Base-by-base conservation (phyloP, 225 moss, liverwort and hornwort genomes). In the Bryoerythrophyllum caledonicum region DNA sequence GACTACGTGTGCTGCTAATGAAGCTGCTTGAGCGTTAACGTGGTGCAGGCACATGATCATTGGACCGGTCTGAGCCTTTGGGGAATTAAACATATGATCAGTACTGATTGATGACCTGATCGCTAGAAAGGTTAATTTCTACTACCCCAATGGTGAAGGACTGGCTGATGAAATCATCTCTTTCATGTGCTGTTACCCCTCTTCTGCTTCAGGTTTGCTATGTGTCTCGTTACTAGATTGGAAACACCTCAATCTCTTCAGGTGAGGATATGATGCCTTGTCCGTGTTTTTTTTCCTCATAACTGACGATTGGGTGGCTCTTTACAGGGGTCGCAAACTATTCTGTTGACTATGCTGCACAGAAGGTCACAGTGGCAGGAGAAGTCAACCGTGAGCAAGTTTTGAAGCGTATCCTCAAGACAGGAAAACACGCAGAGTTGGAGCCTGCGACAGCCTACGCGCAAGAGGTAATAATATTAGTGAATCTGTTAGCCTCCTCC, bases 361-460 rank as follows among this genome's bases (percentile, higher is more conserved):
- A 84, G 70, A 81, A 44, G 77, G 81, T 81, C 52, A 81, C 48
- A 15, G 80, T 84, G 26, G 49, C 60, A 0, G 84, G 84, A 40
- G 65, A 74, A 19, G 74, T 84, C 15, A 65, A 60, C 17, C 70
- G 77, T 19, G 84, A 81, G 63, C 17, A 71, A 53, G 84, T 81
- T 23, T 74, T 77, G 17, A 65, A 67, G 77, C 70, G 81, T 21
- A 69, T 81, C 27, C 10, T 46, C 52, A 84, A 63, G 71, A 78
- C 84, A 15, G 84, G 84, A 32, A 84, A 78, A 49, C 48, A 67
- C 60, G 78, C 81, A 6, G 80, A 81, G 65, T 74, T 84, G 9
- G 32, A 68, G 51, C 43, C 72, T 1, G 76, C 40, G 53, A 63
- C 51, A 63, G 43, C 30, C 1, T 35, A 37, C 2, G 26, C 34